These are phyloP conservation scores for Pascua sp. DNA, from an alignment of 1,284 basidiomycete genomes.

Conservation along the genomic window DNA sequence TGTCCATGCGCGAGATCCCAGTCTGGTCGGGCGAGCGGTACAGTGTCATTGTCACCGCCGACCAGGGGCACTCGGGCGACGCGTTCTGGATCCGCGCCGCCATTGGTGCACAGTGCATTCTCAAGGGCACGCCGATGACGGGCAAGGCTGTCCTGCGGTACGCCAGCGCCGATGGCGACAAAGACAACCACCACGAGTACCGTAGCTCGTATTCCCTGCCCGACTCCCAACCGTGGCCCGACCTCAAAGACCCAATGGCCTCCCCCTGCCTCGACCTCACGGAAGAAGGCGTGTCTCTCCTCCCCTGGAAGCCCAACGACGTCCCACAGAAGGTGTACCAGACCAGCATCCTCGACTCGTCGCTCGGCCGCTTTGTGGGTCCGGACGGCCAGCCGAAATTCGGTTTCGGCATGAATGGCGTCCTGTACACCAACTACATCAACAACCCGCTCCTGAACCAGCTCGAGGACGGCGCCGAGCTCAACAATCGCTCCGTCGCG, in stretches of 20 bases:
- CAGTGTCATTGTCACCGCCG: constrained; percentile 36
- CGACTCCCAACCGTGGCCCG: constrained; percentile 21
- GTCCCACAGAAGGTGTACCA: constrained; percentile 24
- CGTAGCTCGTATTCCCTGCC: constrained; percentile 14
- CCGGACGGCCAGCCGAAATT: constrained; percentile 13
- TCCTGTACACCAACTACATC: constrained; percentile 27
- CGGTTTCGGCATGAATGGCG: constrained; percentile 26
- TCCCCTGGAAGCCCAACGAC: constrained; percentile 26
- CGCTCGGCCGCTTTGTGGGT: constrained; percentile 20
- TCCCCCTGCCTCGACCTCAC: constrained; percentile 8
- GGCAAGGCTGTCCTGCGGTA: constrained; percentile 8
- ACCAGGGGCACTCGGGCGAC: constrained; percentile 23
- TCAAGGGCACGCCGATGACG: neutral
- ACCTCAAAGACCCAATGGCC: neutral
- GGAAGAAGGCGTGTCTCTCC: constrained; percentile 19
- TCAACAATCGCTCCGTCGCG: constrained; percentile 21
- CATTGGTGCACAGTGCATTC: constrained; percentile 13
- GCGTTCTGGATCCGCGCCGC: constrained; percentile 38
- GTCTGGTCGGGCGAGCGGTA: constrained; percentile 34
- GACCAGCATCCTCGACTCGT: constrained; percentile 6
- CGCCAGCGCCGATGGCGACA: constrained; percentile 2
- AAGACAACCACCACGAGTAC: constrained; percentile 31
- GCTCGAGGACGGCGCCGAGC: constrained; percentile 17
- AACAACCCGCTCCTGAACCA: constrained; percentile 36
- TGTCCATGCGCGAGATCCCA: constrained; percentile 25